These are phyloP conservation scores for Ceratocystis eucalypticola DNA, from an alignment of 2,329 filamentous ascomycete genomes.

Conservation along the genomic window DNA sequence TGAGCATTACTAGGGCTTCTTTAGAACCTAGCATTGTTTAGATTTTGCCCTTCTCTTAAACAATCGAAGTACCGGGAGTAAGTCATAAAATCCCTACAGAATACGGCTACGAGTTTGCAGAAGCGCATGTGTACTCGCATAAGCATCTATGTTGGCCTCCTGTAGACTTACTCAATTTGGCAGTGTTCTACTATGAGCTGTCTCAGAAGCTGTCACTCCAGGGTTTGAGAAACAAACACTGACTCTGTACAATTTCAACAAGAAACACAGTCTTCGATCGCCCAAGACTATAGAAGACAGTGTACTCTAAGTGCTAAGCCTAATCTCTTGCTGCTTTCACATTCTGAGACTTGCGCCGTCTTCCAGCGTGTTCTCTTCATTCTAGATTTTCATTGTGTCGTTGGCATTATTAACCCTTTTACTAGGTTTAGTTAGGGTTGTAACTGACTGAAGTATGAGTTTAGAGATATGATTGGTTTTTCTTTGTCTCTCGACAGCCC, in stretches of 20 bases:
- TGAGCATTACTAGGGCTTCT: too few species aligned
- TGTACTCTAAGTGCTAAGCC: not conserved
- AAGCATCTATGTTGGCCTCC: not conserved
- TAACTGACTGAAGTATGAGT: not conserved
- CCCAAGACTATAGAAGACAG: not conserved
- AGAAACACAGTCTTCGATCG: constrained; percentile 1
- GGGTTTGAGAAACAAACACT: not conserved
- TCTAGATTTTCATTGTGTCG: too few species aligned
- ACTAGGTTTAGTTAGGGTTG: not conserved
- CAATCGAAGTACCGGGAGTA: too few species aligned
- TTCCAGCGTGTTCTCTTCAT: not conserved
- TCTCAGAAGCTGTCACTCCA: not conserved
- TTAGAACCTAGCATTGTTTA: too few species aligned
- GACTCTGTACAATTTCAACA: not conserved
- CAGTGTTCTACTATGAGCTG: too few species aligned
- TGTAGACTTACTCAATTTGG: too few species aligned
- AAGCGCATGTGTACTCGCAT: too few species aligned
- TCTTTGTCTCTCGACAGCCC: not conserved
- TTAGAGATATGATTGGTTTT: not conserved
- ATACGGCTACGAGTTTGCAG: too few species aligned
- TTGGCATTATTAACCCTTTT: not conserved
- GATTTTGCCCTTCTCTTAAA: too few species aligned
- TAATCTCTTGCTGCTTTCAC: not conserved
- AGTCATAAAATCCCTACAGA: too few species aligned
- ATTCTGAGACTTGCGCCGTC: not conserved